A percentile compares a stretch with the other conserved stretches of the same genome.
phyloP scores from a whole-genome alignment of 2,329 filamentous ascomycete species.

The Pseudogymnoascus sp. region DNA sequence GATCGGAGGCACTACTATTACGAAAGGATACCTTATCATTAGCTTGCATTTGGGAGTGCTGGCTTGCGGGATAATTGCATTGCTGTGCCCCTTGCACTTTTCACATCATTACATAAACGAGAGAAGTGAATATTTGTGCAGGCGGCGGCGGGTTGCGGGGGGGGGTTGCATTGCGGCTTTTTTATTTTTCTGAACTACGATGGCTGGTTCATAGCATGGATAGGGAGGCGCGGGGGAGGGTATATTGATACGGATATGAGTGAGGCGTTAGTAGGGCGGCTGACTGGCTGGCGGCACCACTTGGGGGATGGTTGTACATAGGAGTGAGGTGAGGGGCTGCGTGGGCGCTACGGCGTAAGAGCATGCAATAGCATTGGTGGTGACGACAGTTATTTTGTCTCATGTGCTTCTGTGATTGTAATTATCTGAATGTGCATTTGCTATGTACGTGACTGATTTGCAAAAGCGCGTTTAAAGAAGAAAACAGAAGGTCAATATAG shows the following conservation, averaged over 20 bases:
- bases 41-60: slow-evolving; percentile 6
- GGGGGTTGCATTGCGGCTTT: slow-evolving; percentile 1
- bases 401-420: background rate
- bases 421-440: background rate
- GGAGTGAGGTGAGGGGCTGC: background rate
- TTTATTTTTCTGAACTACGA: slow-evolving; percentile 5
- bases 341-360: background rate
- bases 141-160: background rate
- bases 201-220: slow-evolving; percentile 3
- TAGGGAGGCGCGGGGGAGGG: background rate
- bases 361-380: slow-evolving; percentile 5
- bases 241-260: slow-evolving; percentile 7
- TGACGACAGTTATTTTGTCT: background rate
- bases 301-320: slow-evolving; percentile 3
- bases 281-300: background rate
- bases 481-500: background rate
- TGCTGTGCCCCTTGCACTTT: background rate
- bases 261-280: slow-evolving; percentile 1
- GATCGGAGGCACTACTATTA: background rate
- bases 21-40: slow-evolving; percentile 6
- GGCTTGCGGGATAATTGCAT: slow-evolving; percentile 1
- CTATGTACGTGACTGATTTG: background rate
- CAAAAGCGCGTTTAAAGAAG: background rate
- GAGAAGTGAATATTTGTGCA: background rate
- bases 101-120: slow-evolving; percentile 3